Percentiles rank a stretch among this genome's conserved stretches.
These are phyloP conservation scores for Dactylellina cionopaga DNA, from an alignment of 2,329 filamentous ascomycete species.

Conservation along the genomic window DNA sequence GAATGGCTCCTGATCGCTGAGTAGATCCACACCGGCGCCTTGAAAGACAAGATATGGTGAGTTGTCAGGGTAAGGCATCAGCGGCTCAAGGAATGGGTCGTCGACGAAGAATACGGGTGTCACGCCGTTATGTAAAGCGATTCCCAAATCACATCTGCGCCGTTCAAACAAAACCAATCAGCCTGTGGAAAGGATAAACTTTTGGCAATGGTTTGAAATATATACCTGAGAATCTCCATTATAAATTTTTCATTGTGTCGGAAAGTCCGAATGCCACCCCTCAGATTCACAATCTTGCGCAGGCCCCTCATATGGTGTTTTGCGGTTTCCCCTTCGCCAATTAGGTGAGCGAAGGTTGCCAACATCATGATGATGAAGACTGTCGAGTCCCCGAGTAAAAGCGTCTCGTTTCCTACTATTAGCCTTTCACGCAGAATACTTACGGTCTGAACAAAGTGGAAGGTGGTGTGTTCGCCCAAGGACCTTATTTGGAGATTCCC, in stretches of 20 bases:
- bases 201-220: background rate
- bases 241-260: constrained; percentile 59
- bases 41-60: constrained; percentile 15
- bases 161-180: background rate
- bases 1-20: constrained; percentile 17
- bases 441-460: constrained; percentile 58
- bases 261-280: constrained; percentile 60
- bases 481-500: constrained; percentile 27
- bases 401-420: constrained; percentile 49
- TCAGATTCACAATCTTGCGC: constrained; percentile 60
- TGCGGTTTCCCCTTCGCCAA: constrained; percentile 57
- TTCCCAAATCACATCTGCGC: constrained; percentile 57
- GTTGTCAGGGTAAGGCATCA: constrained; percentile 56
- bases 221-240: constrained; percentile 59
- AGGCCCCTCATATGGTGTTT: constrained; percentile 61
- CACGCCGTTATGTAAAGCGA: constrained; percentile 55
- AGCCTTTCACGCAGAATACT: constrained; percentile 59
- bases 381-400: constrained; percentile 58
- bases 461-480: constrained; percentile 35
- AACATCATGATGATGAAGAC: constrained; percentile 59
- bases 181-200: background rate
- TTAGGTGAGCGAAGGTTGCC: constrained; percentile 58
- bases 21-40: background rate
- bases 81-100: constrained; percentile 52
- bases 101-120: constrained; percentile 57